Evolutionary conservation across 345 rosid genomes (phyloP), one percentile per base, ranked within the genome.

Genomic region (Salix viminalis): DNA sequence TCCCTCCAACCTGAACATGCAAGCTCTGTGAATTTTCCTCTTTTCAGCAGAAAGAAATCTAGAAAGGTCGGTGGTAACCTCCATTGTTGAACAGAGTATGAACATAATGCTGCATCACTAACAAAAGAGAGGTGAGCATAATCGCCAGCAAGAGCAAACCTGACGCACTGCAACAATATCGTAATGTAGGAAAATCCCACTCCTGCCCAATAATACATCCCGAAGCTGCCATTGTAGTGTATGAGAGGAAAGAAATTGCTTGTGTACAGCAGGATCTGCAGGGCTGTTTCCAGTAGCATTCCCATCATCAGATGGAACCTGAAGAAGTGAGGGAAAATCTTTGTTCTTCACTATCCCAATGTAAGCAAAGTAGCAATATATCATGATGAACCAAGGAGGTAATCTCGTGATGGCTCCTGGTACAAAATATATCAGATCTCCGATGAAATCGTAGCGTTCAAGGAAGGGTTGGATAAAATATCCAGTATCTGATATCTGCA

Each of bases 231-330:
- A 41, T 77, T 82, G 72, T 82, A 90, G 87, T 93, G 95, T 68
- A 95, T 86, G 71, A 91, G 77, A 7, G 99, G 97, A 75, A 90
- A 77, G 70, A 95, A 88, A 82, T 92, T 95, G 84, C 92, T 85
- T 0, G 90, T 76, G 42, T 80, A 83, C 96, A 93, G 93, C 16
- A 90, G 64, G 36, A 91, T 46, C 87, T 91, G 97, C 80, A 92
- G 48, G 21, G 85, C 81, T 15, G 90, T 91, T 76, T 95, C 97
- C 50, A 94, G 48, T 67, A 94, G 80, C 89, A 94, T 83, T 36
- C 94, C 98, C 97, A 94, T 89, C 96, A 92, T 91, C 83, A 94
- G 69, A 79, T 94, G 97, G 87, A 90, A 89, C 86, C 97, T 84
- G 4, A 94, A 80, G 89, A 85, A 92, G 80, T 91, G 98, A 79